Base-by-base conservation (phyloP, 1,284 basidiomycete genomes). In the Paramarasmius palmivorus region DNA sequence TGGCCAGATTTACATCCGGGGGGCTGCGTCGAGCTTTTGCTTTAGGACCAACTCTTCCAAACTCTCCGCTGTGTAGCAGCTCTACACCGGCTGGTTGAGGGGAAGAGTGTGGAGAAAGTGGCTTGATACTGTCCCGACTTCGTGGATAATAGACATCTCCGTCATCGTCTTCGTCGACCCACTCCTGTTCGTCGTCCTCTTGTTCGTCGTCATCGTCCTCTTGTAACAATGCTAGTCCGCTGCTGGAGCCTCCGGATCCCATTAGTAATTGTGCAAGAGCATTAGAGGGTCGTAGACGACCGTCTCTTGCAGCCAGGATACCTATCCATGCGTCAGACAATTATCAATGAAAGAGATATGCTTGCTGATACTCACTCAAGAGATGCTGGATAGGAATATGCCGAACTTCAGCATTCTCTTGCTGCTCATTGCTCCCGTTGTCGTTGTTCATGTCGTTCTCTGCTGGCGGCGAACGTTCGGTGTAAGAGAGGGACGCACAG, bases 51-150 rank as follows among this genome's bases (percentile, higher is more conserved):
- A 88, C 74, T 50, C 82, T 75, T 5, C 95, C 95, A 70, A 97
- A 98, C 52, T 97, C 93, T 45, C 95, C 95, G 55, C 86, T 78
- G 58, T 80, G 79, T 4, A 93, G 76, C 7, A 98, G 76, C 45
- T 84, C 78, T 7, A 86, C 66, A 0, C 95, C 95, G 9, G 75
- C 78, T 39, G 82, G 67, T 66, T 92, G 81, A 1, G 95, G 92
- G 56, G 88, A 79, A 2, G 68, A 83, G 44, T 83, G 77, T 29
- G 78, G 71, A 44, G 72, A 67, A 62, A 73, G n/a, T n/a, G n/a
- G n/a, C n/a, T n/a, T n/a, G n/a, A n/a, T n/a, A n/a, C n/a, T n/a
- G n/a, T n/a, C n/a, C n/a, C n/a, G n/a, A n/a, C n/a, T n/a, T n/a
- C n/a, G n/a, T n/a, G n/a, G n/a, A n/a, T n/a, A n/a, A n/a, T n/a